Base-by-base conservation (phyloP, 495 filamentous ascomycete genomes). In the Lophium mytilinum region DNA sequence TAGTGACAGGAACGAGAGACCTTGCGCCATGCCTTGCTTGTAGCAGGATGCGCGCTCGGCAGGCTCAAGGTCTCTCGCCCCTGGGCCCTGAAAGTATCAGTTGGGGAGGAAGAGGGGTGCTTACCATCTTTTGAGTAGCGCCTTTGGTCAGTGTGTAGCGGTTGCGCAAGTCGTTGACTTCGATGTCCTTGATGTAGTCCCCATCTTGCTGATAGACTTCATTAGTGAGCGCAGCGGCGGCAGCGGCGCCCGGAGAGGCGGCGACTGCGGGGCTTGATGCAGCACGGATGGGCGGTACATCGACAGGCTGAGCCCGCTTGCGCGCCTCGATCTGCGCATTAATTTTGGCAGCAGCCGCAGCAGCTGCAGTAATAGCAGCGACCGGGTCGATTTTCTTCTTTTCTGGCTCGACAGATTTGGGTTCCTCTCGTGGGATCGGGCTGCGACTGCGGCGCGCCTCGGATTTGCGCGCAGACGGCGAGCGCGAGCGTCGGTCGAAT, bases 61-160 rank as follows among this genome's bases (percentile, higher is more conserved):
- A 60, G 56, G 49, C 43, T 39, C 35, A 50, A n/a, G n/a, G n/a
- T n/a, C n/a, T n/a, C n/a, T n/a, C n/a, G n/a, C n/a, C n/a, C n/a
- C n/a, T n/a, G 69, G 21, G 15, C 21, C 80, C 85, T 89, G 84
- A 74, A 74, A 76, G 64, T 73, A 92, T 94, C 88, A 94, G 89
- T 87, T 12, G 78, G 75, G 77, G 69, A 62, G 73, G 68, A 79
- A 83, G 76, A 83, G 80, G 83, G 74, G 68, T 79, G 89, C 86
- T 96, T 97, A 98, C 93, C 93, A 91, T 95, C 81, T 95, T 94
- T 79, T 98, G 93, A 61, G 90, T 95, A 66, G 88, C 86, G 63
- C 93, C 92, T 80, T 95, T 98, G 60, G 93, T 98, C 75, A 98
- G 81, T 71, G 90, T 88, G 69, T 98, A 98, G 63, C 91, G 87